Base-by-base conservation (phyloP, 441 rosid species). In the Erysimum pusillum region DNA sequence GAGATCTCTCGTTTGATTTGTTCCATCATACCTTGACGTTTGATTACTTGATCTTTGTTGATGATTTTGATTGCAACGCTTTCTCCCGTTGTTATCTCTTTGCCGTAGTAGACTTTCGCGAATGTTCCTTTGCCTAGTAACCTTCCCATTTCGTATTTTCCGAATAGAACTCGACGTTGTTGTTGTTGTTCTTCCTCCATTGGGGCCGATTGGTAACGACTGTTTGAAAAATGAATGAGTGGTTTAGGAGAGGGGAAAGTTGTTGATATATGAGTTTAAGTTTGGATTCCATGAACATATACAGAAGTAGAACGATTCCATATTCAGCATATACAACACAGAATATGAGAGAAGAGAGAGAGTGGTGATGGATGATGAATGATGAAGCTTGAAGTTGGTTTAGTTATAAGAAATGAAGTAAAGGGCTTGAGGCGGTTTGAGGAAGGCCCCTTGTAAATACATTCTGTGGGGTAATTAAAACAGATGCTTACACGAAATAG, bases 1-100 rank as follows among this genome's bases (percentile, higher is more conserved):
- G 95, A 87, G 63, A 93, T 91, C 66, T 93, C 98, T 2, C 97
- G 73, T 79, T 87, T 79, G 89, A 93, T 93, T 64, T 93, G 98
- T n/a, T 87, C 96, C 84, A 93, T 90, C 90, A 90, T 80, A 0
- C 91, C 90, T 63, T 82, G 85, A 52, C 77, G 85, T 35, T 84
- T 89, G 49, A 74, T 1, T 0, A 93, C 91, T 1, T 77, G 89
- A 14, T 93, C 92, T 18, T 89, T 93, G 81, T 65, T 79, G 17
- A 93, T 82, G 8, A 93, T 83, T 77, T 93, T 90, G 60, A 93
- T 86, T 0, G 98, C 96, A 3, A 93, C 96, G 60, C 81, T 42
- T 54, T 93, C 90, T 32, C 15, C 75, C 51, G 13, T 9, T 68
- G 2, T n/a, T n/a, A 85, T n/a, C 35, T 86, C 78, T 58, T 85